A percentile compares a stretch with the other conserved stretches of the same genome.
These are phyloP conservation scores for Monilinia laxa DNA, from an alignment of 2,329 filamentous ascomycete species.

Conservation along the genomic window DNA sequence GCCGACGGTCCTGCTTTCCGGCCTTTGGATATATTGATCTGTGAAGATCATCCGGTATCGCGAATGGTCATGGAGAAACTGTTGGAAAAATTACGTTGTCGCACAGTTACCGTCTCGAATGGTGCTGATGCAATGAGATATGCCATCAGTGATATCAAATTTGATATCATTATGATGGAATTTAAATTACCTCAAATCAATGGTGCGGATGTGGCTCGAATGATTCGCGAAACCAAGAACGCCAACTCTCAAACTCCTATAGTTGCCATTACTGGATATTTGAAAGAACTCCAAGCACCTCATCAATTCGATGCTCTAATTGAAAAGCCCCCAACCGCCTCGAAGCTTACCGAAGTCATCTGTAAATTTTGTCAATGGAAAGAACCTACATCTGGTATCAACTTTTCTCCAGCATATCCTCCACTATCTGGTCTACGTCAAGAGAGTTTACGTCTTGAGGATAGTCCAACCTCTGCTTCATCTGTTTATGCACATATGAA, in stretches of 20 bases:
- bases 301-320: constrained; percentile 96
- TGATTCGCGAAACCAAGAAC: constrained; percentile 97
- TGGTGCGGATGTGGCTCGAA: constrained; percentile 90
- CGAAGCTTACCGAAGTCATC: constrained; percentile 86
- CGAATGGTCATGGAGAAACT: constrained; percentile 98
- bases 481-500: constrained; percentile 72
- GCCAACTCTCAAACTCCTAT: constrained; percentile 93
- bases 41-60: constrained; percentile 96
- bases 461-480: constrained; percentile 70
- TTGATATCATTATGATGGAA: constrained; percentile 98
- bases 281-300: constrained; percentile 93
- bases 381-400: constrained; percentile 57
- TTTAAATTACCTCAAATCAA: constrained; percentile 94
- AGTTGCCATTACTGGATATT: constrained; percentile 91
- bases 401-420: constrained; percentile 54
- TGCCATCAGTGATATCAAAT: constrained; percentile 95
- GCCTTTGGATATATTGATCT: constrained; percentile 90
- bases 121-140: constrained; percentile 91
- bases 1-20: constrained; percentile 83
- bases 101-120: constrained; percentile 87
- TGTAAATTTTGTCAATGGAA: constrained; percentile 92
- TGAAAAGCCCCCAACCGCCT: constrained; percentile 92
- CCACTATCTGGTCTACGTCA: constrained; percentile 65
- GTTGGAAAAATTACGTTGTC: constrained; percentile 89
- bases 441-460: constrained; percentile 63